These are phyloP conservation scores for Syzygium jambos DNA, from an alignment of 345 rosid genomes.

Conservation along the genomic window DNA sequence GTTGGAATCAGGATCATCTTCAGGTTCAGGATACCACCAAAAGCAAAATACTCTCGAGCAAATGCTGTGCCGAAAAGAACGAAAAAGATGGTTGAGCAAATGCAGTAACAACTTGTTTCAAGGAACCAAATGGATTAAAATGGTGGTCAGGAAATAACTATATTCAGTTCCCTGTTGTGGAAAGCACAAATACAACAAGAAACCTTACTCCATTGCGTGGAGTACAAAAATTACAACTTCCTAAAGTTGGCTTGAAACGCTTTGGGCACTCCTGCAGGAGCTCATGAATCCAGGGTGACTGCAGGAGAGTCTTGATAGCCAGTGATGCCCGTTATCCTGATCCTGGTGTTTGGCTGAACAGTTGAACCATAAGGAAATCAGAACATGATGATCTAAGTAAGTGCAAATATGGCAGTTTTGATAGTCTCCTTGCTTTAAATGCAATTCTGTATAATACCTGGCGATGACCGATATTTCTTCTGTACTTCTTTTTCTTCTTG, in stretches of 20 bases:
- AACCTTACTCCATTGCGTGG: background rate
- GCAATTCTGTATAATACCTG: slow-evolving; percentile 43
- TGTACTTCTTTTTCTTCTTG: slow-evolving; percentile 87
- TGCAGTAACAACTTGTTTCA: background rate
- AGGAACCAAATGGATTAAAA: background rate
- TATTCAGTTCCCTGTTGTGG: background rate
- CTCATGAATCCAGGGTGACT: slow-evolving; percentile 30
- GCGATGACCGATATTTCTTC: slow-evolving; percentile 94
- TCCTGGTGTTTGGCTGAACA: slow-evolving; percentile 81
- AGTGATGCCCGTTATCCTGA: slow-evolving; percentile 75
- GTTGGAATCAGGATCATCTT: background rate
- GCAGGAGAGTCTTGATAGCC: slow-evolving; percentile 74
- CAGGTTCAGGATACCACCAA: background rate
- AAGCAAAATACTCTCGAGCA: background rate
- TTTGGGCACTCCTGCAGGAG: background rate
- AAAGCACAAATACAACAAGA: background rate
- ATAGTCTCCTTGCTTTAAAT: background rate
- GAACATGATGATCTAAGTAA: background rate
- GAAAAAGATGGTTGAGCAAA: background rate
- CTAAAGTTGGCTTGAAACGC: background rate
- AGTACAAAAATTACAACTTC: background rate
- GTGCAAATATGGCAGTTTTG: background rate
- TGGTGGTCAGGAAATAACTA: background rate
- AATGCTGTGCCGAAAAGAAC: background rate
- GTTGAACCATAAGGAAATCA: background rate